Conservation (phyloP, 1,284 basidiomycete species). For the Ceratorhiza oryzae-sativae region DNA sequence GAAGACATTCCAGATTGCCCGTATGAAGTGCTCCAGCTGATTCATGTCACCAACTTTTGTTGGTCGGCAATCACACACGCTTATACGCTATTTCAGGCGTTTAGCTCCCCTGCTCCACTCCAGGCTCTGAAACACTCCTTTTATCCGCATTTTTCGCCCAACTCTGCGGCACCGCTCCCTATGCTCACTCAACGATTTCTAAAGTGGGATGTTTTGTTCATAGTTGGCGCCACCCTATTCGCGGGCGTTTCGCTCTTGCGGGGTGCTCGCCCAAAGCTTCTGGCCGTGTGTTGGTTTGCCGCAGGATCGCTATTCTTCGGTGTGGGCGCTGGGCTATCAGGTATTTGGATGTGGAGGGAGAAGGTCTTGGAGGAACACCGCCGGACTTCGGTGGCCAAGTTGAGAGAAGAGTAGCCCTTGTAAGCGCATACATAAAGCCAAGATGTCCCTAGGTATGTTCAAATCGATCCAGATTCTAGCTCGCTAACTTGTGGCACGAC, state of each 20-base stretch:
- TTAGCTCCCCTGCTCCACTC: slow-evolving; percentile 10
- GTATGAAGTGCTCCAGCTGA: slow-evolving; percentile 29
- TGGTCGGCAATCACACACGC: slow-evolving; percentile 30
- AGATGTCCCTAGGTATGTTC: neutral
- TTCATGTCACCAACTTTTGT: slow-evolving; percentile 34
- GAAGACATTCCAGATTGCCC: slow-evolving; percentile 19
- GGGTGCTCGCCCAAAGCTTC: slow-evolving; percentile 8
- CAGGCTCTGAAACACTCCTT: slow-evolving; percentile 20
- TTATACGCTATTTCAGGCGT: slow-evolving; percentile 17
- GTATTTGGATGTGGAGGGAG: slow-evolving; percentile 37
- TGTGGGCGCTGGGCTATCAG: slow-evolving; percentile 17
- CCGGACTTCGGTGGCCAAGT: neutral
- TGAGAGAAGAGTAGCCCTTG: neutral
- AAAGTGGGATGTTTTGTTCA: slow-evolving; percentile 28
- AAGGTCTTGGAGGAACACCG: slow-evolving; percentile 34
- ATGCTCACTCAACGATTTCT: slow-evolving; percentile 13
- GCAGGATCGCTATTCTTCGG: slow-evolving; percentile 22
- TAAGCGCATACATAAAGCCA: slow-evolving; percentile 15
- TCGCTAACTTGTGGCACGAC: neutral
- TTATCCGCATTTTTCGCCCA: slow-evolving; percentile 20
- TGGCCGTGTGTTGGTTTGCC: slow-evolving; percentile 22
- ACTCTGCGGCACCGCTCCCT: neutral
- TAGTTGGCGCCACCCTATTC: slow-evolving; percentile 8
- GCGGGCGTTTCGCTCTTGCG: slow-evolving; percentile 20
- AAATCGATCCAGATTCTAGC: neutral